These are phyloP conservation scores for Saitoella complicata DNA, from an alignment of 805 yeast species.

Conservation along the genomic window DNA sequence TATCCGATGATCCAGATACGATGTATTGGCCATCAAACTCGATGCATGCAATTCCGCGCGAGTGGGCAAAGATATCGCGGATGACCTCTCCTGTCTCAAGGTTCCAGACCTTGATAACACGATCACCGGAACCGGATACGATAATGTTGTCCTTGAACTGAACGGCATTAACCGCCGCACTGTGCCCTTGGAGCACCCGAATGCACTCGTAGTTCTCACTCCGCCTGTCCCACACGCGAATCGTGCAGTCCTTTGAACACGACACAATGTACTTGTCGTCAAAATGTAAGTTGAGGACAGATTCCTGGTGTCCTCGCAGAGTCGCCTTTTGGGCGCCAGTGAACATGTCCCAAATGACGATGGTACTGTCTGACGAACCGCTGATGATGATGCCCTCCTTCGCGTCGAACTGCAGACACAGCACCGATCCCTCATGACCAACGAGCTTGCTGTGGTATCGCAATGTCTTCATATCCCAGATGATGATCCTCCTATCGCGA, in stretches of 20 bases:
- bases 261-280: conserved; percentile 17
- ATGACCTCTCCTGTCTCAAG: conserved; percentile 50
- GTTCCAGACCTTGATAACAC: conserved; percentile 72
- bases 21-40: conserved; percentile 37
- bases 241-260: conserved; percentile 22
- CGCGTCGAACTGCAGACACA: conserved; percentile 18
- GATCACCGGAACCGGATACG: conserved; percentile 41
- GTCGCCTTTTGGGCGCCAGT: conserved; percentile 14
- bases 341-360: conserved; percentile 20
- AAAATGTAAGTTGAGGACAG: conserved; percentile 19
- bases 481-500: conserved; percentile 20
- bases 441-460: background rate
- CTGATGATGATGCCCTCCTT: conserved; percentile 16
- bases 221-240: conserved; percentile 18
- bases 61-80: conserved; percentile 59
- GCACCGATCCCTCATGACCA: conserved; percentile 20
- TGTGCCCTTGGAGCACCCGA: conserved; percentile 16
- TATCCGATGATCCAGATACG: conserved; percentile 1
- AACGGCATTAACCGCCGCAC: conserved; percentile 24
- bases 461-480: conserved; percentile 20
- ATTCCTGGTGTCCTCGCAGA: conserved; percentile 15
- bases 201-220: background rate
- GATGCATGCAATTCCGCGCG: conserved; percentile 71
- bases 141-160: conserved; percentile 15
- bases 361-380: conserved; percentile 21